Conservation (phyloP, 2,329 filamentous ascomycete species). For the Orbilia ellipsospora region DNA sequence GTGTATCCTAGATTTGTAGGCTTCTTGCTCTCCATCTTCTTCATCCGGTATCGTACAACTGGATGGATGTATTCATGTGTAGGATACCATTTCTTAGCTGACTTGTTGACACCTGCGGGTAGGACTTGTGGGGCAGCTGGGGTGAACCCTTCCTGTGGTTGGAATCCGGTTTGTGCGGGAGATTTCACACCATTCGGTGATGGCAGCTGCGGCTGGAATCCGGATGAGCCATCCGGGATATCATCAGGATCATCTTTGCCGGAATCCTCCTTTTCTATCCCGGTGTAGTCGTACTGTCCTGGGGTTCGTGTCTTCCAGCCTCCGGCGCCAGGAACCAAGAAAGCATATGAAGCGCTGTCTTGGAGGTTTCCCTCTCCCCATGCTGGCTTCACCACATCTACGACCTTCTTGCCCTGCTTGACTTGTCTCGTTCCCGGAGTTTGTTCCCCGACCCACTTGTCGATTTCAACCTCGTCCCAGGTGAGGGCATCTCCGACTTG, state of each 20-base stretch:
- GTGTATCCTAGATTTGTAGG: constrained; percentile 10
- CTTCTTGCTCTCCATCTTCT: constrained; percentile 9
- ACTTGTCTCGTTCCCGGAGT: background rate
- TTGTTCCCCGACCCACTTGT: constrained; percentile 12
- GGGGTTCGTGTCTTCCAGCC: constrained; percentile 8
- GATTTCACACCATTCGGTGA: background rate
- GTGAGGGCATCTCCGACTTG: constrained; percentile 31
- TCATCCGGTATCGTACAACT: constrained; percentile 16
- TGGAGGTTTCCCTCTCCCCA: constrained; percentile 19
- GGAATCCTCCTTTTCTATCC: background rate
- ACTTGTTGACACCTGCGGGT: constrained; percentile 1
- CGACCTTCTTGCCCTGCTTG: background rate
- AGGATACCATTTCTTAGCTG: constrained; percentile 6
- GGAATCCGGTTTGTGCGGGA: background rate
- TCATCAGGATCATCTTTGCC: background rate
- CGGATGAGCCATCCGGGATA: background rate
- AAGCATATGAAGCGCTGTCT: constrained; percentile 14
- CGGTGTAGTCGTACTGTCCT: constrained; percentile 7
- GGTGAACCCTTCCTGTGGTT: constrained; percentile 6
- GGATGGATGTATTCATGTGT: constrained; percentile 31
- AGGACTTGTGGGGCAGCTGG: constrained; percentile 7
- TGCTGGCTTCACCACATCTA: background rate
- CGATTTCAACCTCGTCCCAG: constrained; percentile 41
- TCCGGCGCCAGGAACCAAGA: background rate
- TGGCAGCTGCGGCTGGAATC: constrained; percentile 2